Percentiles rank a stretch among this genome's conserved stretches.
phyloP scores from a whole-genome alignment of 179 eudicot species.

The Spergularia azorica region DNA sequence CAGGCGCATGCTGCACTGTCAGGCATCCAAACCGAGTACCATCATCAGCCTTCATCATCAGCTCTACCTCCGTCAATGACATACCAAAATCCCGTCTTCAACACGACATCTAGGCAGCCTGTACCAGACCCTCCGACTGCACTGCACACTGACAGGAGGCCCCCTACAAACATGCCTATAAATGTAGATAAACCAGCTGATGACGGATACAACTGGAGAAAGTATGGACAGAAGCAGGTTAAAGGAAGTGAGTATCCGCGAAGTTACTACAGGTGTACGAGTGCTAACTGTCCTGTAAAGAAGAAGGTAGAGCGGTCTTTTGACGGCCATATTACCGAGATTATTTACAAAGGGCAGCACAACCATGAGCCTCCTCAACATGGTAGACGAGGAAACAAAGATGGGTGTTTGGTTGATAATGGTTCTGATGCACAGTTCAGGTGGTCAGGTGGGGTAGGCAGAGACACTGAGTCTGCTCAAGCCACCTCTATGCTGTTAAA shows the following conservation, averaged over 20 bases:
- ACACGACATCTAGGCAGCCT: neutral
- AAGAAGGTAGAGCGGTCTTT: slow-evolving; percentile 48
- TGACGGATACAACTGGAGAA: slow-evolving; percentile 56
- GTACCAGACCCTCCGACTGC: neutral
- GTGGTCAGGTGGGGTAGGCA: slow-evolving; percentile 16
- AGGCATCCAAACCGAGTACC: slow-evolving; percentile 16
- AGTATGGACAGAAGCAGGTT: slow-evolving; percentile 49
- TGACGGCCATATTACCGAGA: slow-evolving; percentile 52
- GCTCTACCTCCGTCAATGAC: slow-evolving; percentile 1
- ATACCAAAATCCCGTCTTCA: slow-evolving; percentile 25
- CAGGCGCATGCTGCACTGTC: slow-evolving; percentile 40
- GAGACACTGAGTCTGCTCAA: slow-evolving; percentile 31
- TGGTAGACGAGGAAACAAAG: slow-evolving; percentile 27
- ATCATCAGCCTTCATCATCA: slow-evolving; percentile 20
- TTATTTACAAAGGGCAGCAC: slow-evolving; percentile 49
- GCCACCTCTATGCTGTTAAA: slow-evolving; percentile 43
- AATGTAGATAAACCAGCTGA: slow-evolving; percentile 46
- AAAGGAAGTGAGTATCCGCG: slow-evolving; percentile 52
- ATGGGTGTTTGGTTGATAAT: slow-evolving; percentile 15
- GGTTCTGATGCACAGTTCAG: slow-evolving; percentile 12
- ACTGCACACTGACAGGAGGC: slow-evolving; percentile 12
- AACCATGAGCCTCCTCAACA: slow-evolving; percentile 39
- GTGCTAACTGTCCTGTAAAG: slow-evolving; percentile 44
- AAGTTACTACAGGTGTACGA: slow-evolving; percentile 46
- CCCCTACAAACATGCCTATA: slow-evolving; percentile 22